Percentiles rank a stretch among this genome's conserved stretches.
Conservation (phyloP, 371 early-diverging fungal genomes). For the Mucor plumbeus region DNA sequence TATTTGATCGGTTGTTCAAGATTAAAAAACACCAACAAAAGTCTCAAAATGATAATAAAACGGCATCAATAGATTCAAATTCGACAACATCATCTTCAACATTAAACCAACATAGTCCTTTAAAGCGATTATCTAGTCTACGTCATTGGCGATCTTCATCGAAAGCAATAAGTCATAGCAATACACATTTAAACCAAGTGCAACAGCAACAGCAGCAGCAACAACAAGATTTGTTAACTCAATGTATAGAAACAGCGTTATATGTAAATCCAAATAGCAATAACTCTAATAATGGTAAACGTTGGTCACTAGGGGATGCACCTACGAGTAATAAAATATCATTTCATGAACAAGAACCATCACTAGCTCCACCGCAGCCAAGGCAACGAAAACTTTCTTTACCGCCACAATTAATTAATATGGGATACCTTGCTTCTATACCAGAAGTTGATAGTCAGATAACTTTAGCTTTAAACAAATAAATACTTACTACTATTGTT, state of each 20-base stretch:
- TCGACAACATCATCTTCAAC: background rate
- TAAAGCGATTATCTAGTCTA: background rate
- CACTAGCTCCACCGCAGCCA: background rate
- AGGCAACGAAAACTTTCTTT: background rate
- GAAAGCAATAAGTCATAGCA: background rate
- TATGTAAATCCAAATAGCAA: background rate
- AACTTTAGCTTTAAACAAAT: background rate
- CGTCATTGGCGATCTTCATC: slow-evolving; percentile 5
- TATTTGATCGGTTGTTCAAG: slow-evolving; percentile 15
- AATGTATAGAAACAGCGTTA: slow-evolving; percentile 22
- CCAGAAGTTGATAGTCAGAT: slow-evolving; percentile 17
- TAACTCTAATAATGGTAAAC: background rate
- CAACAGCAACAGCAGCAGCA: slow-evolving; percentile 5
- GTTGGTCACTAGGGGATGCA: slow-evolving; percentile 6
- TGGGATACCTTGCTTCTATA: slow-evolving; percentile 20
- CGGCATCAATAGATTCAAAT: background rate
- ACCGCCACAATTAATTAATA: slow-evolving; percentile 11
- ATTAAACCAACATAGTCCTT: background rate
- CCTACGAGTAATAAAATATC: background rate
- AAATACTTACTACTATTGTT: background rate
- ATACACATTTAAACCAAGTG: background rate
- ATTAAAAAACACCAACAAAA: background rate
- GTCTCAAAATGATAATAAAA: background rate
- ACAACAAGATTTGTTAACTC: slow-evolving; percentile 14
- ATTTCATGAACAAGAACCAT: background rate